Evolutionary conservation across 192 early-diverging fungal genomes (phyloP).

Genomic region (Coemansia sp.): DNA sequence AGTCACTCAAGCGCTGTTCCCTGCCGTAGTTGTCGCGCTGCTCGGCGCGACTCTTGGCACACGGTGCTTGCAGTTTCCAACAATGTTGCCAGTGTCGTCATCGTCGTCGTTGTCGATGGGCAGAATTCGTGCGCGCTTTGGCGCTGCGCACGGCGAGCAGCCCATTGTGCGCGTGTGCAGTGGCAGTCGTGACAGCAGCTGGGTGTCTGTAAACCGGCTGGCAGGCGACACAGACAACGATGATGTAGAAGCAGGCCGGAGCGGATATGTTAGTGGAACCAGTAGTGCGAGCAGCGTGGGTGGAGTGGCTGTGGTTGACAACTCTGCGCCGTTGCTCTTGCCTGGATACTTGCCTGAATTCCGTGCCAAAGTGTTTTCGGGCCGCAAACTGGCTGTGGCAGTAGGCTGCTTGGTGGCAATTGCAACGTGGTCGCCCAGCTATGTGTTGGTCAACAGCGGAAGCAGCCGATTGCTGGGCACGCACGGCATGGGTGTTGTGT

Average conservation of each 20-base stretch:
- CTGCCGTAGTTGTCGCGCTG: constrained; percentile 10
- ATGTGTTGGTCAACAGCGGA: constrained; percentile 9
- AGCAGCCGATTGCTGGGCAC: not conserved
- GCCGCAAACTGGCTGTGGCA: constrained; percentile 1
- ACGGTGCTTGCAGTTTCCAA: not conserved
- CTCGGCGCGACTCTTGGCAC: not conserved
- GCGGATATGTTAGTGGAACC: constrained; percentile 7
- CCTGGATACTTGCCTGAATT: not conserved
- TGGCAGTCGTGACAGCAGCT: constrained; percentile 3
- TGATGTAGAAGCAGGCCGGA: not conserved
- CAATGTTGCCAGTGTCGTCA: not conserved
- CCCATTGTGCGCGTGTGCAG: not conserved
- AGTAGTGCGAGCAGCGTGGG: constrained; percentile 12
- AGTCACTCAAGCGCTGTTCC: constrained; percentile 21
- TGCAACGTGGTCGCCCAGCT: constrained; percentile 28
- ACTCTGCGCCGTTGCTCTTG: not conserved
- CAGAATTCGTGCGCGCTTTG: not conserved
- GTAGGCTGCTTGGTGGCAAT: constrained; percentile 3
- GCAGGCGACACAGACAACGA: not conserved
- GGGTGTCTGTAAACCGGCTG: not conserved
- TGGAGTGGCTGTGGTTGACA: not conserved
- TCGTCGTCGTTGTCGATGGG: not conserved
- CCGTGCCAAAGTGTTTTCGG: not conserved
- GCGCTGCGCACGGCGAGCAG: not conserved
- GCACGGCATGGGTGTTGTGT: not conserved